Percentiles rank a stretch among this genome's conserved stretches.
Evolutionary conservation across 495 filamentous ascomycete genomes (phyloP).

Genomic region (Tuber aestivum): DNA sequence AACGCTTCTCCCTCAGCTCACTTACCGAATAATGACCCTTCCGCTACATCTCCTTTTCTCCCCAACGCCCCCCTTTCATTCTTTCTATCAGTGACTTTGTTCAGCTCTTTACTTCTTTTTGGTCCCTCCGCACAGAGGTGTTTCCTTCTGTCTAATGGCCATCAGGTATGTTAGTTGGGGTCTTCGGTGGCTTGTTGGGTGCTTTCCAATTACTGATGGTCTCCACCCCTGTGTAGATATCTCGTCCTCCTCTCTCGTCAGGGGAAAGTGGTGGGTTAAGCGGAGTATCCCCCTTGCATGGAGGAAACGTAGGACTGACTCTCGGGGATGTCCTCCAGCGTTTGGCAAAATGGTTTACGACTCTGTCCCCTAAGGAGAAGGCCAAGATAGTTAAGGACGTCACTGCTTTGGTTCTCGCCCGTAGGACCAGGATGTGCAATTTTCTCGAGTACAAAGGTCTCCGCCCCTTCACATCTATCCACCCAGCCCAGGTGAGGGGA

Average conservation of each 20-base stretch:
- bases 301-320: not conserved
- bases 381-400: constrained; percentile 99
- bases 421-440: constrained; percentile 98
- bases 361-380: constrained; percentile 95
- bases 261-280: constrained; percentile 87
- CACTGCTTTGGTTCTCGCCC: constrained; percentile 90
- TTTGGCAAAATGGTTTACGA: constrained; percentile 99
- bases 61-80: not conserved
- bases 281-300: not conserved
- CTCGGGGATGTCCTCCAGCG: constrained; percentile 54
- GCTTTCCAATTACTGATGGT: not conserved
- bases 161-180: constrained; percentile 25
- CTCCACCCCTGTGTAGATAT: constrained; percentile 58
- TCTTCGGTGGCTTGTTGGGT: not conserved
- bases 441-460: constrained; percentile 98
- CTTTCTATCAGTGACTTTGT: not conserved
- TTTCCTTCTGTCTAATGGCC: constrained; percentile 16
- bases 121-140: not conserved
- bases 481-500: not conserved
- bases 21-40: not conserved
- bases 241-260: constrained; percentile 95
- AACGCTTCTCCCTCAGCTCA: not conserved
- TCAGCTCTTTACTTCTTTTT: not conserved
- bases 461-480: not conserved
- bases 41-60: not conserved